These are phyloP conservation scores for Xanthoconium separans DNA, from an alignment of 1,284 basidiomycete genomes.

Conservation along the genomic window DNA sequence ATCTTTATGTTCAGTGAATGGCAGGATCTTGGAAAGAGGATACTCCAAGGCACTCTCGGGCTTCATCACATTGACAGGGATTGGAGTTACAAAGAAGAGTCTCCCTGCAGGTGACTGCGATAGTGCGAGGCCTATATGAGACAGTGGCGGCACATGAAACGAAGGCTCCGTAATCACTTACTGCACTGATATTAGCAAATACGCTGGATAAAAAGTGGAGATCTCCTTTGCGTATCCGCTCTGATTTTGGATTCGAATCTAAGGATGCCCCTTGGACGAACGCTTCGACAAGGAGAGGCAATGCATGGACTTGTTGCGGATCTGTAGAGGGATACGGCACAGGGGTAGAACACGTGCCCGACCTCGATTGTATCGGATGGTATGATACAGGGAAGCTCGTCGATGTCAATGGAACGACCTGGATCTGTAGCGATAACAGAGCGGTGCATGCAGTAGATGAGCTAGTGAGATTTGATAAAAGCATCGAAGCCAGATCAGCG, in stretches of 20 bases:
- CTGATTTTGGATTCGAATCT: slow-evolving; percentile 45
- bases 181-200: slow-evolving; percentile 86
- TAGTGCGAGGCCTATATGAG: slow-evolving; percentile 1
- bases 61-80: slow-evolving; percentile 42
- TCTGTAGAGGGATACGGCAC: slow-evolving; percentile 61
- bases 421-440: slow-evolving; percentile 68
- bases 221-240: slow-evolving; percentile 66
- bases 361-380: slow-evolving; percentile 74
- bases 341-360: slow-evolving; percentile 66
- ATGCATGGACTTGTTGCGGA: slow-evolving; percentile 55
- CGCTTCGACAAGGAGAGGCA: slow-evolving; percentile 82
- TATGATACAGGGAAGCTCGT: slow-evolving; percentile 41
- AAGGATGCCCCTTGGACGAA: slow-evolving; percentile 73
- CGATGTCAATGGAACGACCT: slow-evolving; percentile 54
- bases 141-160: background rate
- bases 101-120: slow-evolving; percentile 65
- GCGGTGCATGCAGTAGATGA: slow-evolving; percentile 68
- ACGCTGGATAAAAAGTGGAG: slow-evolving; percentile 90
- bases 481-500: slow-evolving; percentile 94
- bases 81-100: slow-evolving; percentile 68
- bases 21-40: slow-evolving; percentile 76
- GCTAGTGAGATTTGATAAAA: slow-evolving; percentile 92
- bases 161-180: slow-evolving; percentile 36
- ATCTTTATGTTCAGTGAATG: slow-evolving; percentile 88
- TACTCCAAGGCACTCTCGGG: slow-evolving; percentile 57